These are phyloP conservation scores for Sonneratia caseolaris DNA, from an alignment of 345 rosid species.

Conservation along the genomic window DNA sequence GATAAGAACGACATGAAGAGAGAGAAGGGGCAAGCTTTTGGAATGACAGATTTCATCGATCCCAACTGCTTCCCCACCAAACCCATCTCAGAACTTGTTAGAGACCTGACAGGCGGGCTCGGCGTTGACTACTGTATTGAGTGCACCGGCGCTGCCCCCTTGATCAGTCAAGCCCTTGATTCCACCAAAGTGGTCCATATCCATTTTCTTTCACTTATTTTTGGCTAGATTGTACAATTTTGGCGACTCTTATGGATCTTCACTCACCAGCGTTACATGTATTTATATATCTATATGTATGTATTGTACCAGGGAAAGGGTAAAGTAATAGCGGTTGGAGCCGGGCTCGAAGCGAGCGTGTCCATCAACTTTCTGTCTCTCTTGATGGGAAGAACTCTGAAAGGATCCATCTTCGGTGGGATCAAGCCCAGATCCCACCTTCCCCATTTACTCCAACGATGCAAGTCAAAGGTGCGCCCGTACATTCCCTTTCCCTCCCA, in stretches of 20 bases:
- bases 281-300: neutral
- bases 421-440: conserved; percentile 10
- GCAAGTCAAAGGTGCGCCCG: conserved; percentile 4
- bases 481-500: neutral
- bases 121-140: conserved; percentile 63
- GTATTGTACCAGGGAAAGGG: conserved; percentile 35
- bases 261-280: too few relatives aligned
- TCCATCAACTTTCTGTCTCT: conserved; percentile 1
- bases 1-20: conserved; percentile 35
- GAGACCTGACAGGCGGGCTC: conserved; percentile 30
- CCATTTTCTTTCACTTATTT: neutral
- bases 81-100: conserved; percentile 27
- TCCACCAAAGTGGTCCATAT: conserved; percentile 33
- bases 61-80: conserved; percentile 28
- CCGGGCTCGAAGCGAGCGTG: conserved; percentile 6
- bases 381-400: conserved; percentile 7
- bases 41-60: conserved; percentile 56
- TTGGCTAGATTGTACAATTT: too few relatives aligned
- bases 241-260: too few relatives aligned
- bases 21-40: conserved; percentile 28
- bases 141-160: conserved; percentile 35
- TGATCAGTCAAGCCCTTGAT: conserved; percentile 37
- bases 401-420: conserved; percentile 14
- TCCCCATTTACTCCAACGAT: conserved; percentile 6
- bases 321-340: conserved; percentile 27